Percentiles rank a stretch among this genome's conserved stretches.
Evolutionary conservation across 2,329 filamentous ascomycete genomes (phyloP).

Genomic region (Neopestalotiopsis sp.): DNA sequence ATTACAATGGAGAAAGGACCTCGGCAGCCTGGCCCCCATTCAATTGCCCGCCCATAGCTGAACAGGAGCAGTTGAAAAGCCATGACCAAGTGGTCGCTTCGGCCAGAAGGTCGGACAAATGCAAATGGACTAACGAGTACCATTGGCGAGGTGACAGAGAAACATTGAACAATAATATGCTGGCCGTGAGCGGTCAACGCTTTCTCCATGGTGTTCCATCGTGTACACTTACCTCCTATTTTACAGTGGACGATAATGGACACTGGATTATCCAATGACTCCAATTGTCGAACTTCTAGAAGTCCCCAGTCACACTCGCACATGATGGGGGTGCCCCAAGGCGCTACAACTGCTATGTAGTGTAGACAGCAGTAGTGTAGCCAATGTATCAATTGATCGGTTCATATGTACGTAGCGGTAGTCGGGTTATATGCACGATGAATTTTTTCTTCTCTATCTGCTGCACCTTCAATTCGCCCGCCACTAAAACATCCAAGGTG

Average conservation of each 20-base stretch:
- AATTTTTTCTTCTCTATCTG: background rate
- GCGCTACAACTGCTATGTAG: background rate
- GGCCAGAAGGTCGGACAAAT: slow-evolving; percentile 11
- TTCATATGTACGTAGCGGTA: background rate
- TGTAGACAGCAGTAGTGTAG: background rate
- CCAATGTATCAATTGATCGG: background rate
- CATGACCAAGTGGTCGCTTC: background rate
- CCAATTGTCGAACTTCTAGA: background rate
- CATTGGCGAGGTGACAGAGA: slow-evolving; percentile 2
- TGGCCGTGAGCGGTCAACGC: slow-evolving; percentile 12
- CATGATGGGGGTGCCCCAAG: background rate
- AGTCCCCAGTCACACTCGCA: background rate
- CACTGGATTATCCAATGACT: background rate
- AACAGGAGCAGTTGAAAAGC: background rate
- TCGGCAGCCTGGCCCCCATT: background rate
- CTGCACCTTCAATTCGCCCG: background rate
- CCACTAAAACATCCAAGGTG: background rate
- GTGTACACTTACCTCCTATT: slow-evolving; percentile 2
- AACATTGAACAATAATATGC: slow-evolving; percentile 4
- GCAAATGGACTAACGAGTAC: background rate
- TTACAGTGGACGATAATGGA: background rate
- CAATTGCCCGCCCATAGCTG: background rate
- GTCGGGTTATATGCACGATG: background rate
- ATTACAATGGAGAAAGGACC: background rate
- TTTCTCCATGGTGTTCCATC: slow-evolving; percentile 4